Evolutionary conservation across 805 yeast species (phyloP).

Genomic region (Wickerhamomyces queroliae): DNA sequence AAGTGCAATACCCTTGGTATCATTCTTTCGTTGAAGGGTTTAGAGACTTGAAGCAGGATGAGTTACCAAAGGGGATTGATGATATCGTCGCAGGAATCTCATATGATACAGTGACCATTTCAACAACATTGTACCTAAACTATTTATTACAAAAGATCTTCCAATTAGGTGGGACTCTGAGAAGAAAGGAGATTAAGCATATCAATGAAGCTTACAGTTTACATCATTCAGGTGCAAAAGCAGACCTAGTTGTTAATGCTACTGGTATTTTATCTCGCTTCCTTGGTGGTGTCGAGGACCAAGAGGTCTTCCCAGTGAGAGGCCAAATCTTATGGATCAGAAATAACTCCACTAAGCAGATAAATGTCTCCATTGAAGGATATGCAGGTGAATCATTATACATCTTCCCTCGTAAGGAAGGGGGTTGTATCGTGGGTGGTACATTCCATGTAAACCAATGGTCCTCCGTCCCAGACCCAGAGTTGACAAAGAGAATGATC

Average conservation of each 20-base stretch:
- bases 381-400: slow-evolving; percentile 42
- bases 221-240: slow-evolving; percentile 31
- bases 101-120: slow-evolving; percentile 51
- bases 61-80: slow-evolving; percentile 20
- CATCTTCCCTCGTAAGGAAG: slow-evolving; percentile 67
- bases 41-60: slow-evolving; percentile 25
- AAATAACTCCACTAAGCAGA: slow-evolving; percentile 19
- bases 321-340: slow-evolving; percentile 49
- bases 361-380: slow-evolving; percentile 29
- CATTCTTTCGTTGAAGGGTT: slow-evolving; percentile 35
- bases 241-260: slow-evolving; percentile 52
- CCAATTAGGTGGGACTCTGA: slow-evolving; percentile 41
- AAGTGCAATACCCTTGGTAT: slow-evolving; percentile 43
- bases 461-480: slow-evolving; percentile 32
- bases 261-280: slow-evolving; percentile 45
- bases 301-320: slow-evolving; percentile 42
- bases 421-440: slow-evolving; percentile 69
- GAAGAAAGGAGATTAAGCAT: slow-evolving; percentile 33
- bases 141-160: slow-evolving; percentile 43
- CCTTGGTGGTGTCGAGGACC: slow-evolving; percentile 41
- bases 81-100: slow-evolving; percentile 38
- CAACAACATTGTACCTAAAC: slow-evolving; percentile 51
- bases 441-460: slow-evolving; percentile 25
- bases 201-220: slow-evolving; percentile 44
- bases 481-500: slow-evolving; percentile 39